Percentiles rank a stretch among this genome's conserved stretches.
phyloP scores from a whole-genome alignment of 257 asterid genomes.

The Lithospermum erythrorhizon region DNA sequence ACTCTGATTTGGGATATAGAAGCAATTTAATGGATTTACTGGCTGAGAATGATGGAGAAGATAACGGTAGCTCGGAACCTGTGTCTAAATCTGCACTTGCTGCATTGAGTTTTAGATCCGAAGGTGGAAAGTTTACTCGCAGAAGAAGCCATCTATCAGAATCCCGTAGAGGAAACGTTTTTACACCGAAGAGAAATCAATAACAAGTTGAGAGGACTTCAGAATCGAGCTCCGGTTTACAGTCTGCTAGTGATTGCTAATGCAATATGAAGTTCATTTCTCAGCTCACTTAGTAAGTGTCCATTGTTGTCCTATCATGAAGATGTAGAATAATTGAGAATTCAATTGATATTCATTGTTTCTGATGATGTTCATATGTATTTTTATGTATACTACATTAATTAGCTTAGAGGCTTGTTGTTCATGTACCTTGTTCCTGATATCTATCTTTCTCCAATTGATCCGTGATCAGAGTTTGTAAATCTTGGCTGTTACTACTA shows the following conservation, averaged over 20 bases:
- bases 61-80: constrained; percentile 12
- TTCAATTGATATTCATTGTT: constrained; percentile 20
- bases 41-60: constrained; percentile 30
- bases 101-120: constrained; percentile 44
- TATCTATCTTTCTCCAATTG: neutral
- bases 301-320: constrained; percentile 16
- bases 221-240: constrained; percentile 19
- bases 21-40: constrained; percentile 62
- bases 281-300: constrained; percentile 10
- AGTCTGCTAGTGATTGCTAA: constrained; percentile 16
- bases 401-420: neutral
- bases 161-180: constrained; percentile 18
- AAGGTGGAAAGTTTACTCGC: constrained; percentile 23
- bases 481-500: neutral
- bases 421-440: neutral
- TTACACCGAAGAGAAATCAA: constrained; percentile 16
- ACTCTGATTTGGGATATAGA: constrained; percentile 40
- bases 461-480: neutral
- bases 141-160: constrained; percentile 16
- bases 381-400: constrained; percentile 7
- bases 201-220: constrained; percentile 17
- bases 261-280: constrained; percentile 16
- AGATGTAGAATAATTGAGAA: constrained; percentile 20
- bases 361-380: constrained; percentile 4
- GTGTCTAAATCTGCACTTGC: constrained; percentile 16